Evolutionary conservation across 2,329 filamentous ascomycete species (phyloP), one percentile per base, ranked within the genome.

Genomic region (Mycosphaerella sp.): DNA sequence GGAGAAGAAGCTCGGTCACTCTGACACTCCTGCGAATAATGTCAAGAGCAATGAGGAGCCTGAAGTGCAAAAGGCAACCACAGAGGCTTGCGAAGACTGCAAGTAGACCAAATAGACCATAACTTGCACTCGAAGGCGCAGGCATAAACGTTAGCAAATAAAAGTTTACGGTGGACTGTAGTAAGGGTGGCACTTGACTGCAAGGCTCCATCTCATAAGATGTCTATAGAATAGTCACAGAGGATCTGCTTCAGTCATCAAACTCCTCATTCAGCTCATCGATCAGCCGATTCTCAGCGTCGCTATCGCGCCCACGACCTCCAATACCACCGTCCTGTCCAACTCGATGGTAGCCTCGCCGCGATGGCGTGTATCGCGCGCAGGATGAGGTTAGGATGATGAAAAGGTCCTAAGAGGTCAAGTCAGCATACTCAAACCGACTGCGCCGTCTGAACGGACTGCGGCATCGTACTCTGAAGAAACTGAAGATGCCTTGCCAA

Each of bases 251-350:
- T 56, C 52, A 77, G 59, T 95, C 90, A 62, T 96, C 90, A 91
- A 91, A 97, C 67, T 96, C 90, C 69, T 97, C 91, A 64, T 97
- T 93, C 53, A 96, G 76, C 70, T 96, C 89, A 68, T 97, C 91
- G 68, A 98, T 97, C 62, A 97, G 72, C 57, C 89, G 76, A 69
- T 97, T 96, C 71, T 97, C 93, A 49, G 89, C 90, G 53, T 96
- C 91, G 5, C 79, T 71, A 18, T 72, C 67, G 2, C 72, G 64
- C 28, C 68, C 65, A 34, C 68, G 66, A 32, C 72, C 71, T 21
- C 68, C 67, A 4, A 68, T 84, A 57, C 50, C 76, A 68, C 63
- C 74, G 74, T 60, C 75, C 67, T 75, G 73, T 58, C 68, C 76
- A 9, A 90, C 73, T 37, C 82, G 75, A 52, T 76, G 80, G 67